Conservation (phyloP, 352 stramenopile species). For the Hyaloperonospora brassicae region DNA sequence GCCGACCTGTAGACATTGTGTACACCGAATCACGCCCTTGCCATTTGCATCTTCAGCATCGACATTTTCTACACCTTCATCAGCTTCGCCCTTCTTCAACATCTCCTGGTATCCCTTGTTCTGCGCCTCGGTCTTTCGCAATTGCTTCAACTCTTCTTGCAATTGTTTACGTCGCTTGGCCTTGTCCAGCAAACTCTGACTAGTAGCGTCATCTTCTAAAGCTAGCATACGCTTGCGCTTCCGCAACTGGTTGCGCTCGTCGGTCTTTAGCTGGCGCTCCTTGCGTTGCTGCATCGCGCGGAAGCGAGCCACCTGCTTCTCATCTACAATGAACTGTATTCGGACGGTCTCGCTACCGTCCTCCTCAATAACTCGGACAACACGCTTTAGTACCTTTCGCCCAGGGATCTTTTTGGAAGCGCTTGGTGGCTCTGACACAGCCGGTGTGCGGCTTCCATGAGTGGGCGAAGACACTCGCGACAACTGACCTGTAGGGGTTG, state of each 20-base stretch:
- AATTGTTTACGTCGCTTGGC: conserved; percentile 77
- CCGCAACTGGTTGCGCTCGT: conserved; percentile 64
- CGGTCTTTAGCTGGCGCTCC: conserved; percentile 57
- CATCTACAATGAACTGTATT: conserved; percentile 77
- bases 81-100: conserved; percentile 66
- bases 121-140: conserved; percentile 71
- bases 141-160: conserved; percentile 79
- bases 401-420: conserved; percentile 32
- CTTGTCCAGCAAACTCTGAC: conserved; percentile 54
- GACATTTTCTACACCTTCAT: conserved; percentile 9
- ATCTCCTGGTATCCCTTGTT: conserved; percentile 82
- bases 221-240: conserved; percentile 75
- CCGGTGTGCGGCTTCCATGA: conserved; percentile 32
- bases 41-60: conserved; percentile 26
- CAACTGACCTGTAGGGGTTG: conserved; percentile 55
- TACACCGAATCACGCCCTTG: conserved; percentile 72
- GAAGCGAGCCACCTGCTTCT: conserved; percentile 59
- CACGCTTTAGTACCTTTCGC: conserved; percentile 67
- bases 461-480: conserved; percentile 63
- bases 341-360: conserved; percentile 68
- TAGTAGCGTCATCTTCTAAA: conserved; percentile 48
- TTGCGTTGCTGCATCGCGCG: conserved; percentile 71
- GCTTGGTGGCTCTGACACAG: conserved; percentile 26
- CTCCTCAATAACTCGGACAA: conserved; percentile 69
- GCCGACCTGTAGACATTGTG: conserved; percentile 64